phyloP scores from a whole-genome alignment of 1,284 basidiomycete species.

The Papiliotrema flavescens region DNA sequence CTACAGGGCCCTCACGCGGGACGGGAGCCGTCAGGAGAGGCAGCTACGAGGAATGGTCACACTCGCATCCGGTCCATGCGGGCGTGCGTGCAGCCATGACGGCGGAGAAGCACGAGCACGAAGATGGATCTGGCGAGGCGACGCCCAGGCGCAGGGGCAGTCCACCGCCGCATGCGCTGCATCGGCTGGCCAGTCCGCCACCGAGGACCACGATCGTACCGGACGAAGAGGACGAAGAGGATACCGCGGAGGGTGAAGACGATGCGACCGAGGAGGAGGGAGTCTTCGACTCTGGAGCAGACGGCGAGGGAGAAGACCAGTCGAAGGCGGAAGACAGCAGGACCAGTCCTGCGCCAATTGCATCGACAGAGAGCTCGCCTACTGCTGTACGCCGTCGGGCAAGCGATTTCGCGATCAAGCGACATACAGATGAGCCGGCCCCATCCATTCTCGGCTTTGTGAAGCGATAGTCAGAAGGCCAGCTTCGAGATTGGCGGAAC shows the following conservation, averaged over 20 bases:
- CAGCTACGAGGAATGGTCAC: neutral
- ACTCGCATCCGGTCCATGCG: neutral
- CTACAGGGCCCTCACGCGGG: neutral
- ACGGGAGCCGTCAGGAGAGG: neutral
- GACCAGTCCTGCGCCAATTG: neutral
- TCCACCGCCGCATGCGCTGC: neutral
- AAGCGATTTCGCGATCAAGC: no score
- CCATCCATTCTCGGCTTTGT: no score
- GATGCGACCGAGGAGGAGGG: neutral
- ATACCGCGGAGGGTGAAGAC: neutral
- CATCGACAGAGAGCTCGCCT: neutral
- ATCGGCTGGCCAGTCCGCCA: slow-evolving; percentile 8
- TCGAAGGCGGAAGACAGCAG: no score
- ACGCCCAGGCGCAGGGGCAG: slow-evolving; percentile 13
- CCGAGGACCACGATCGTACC: neutral
- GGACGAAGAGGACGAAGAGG: neutral
- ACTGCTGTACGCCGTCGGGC: neutral
- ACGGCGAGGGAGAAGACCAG: no score
- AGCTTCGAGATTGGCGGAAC: no score
- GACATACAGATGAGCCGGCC: no score
- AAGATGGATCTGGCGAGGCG: slow-evolving; percentile 5
- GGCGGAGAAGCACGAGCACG: neutral
- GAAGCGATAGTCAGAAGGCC: no score
- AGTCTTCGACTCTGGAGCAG: no score
- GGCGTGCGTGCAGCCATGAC: neutral